Evolutionary conservation across 1,284 basidiomycete genomes (phyloP), one percentile per base, ranked within the genome.

Genomic region (Termitomyces sp.): DNA sequence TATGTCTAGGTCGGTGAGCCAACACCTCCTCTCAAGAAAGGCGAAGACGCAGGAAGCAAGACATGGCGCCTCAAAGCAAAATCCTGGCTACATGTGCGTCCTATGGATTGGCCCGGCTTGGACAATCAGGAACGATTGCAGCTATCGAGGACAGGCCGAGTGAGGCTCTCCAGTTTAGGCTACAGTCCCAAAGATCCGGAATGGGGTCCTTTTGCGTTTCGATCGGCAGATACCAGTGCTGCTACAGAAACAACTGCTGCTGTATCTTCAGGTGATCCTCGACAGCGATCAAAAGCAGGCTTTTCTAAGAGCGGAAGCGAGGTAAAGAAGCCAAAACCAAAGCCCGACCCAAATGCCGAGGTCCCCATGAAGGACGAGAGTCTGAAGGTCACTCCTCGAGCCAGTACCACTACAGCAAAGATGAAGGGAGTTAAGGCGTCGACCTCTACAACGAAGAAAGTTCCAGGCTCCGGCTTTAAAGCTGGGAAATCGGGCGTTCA

Each of bases 71-170:
- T 88, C 54, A 83, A 80, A 55, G 67, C 72, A 16, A 60, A 66
- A 31, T 67, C 76, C 0, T 89, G 85, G 84, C 71, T 71, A 26
- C 81, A 88, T 58, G 81, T 87, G 18, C 80, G 84, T 5, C 87
- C 87, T 0, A 83, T 74, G 54, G 80, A 82, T 56, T 84, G 77
- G 75, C 68, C 71, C 0, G 69, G 68, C 26, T 70, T 84, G 19
- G 68, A 69, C 0, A 72, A 78, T 16, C 46, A 67, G 1, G 78
- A 81, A 42, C 73, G 77, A 1, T 67, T 64, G 3, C 58, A 55
- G 13, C 69, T 86, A 61, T 73, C 78, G 1, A 74, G 79, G 34
- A 68, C 72, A 28, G 83, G 78, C 2, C 72, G 79, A 39, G 52
- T 67, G 16, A 74, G 69, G 3, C 74, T 84, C 59, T 68, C 65